These are phyloP conservation scores for Zygosaccharomyces gambellarensis DNA, from an alignment of 805 yeast species.

Conservation along the genomic window DNA sequence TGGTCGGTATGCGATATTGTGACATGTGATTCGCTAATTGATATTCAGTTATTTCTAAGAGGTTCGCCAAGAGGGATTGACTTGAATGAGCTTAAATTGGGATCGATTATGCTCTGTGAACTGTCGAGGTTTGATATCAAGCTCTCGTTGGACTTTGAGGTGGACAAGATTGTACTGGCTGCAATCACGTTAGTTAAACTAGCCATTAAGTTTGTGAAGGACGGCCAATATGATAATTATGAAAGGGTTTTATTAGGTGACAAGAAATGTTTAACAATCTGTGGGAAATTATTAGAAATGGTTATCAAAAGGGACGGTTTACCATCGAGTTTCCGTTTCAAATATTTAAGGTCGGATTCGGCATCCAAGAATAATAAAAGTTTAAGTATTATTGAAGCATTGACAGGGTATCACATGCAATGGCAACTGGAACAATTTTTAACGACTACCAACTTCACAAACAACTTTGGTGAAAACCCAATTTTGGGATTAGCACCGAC, in stretches of 20 bases:
- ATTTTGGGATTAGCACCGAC: neutral
- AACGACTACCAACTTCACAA: conserved; percentile 1
- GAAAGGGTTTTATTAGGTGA: conserved; percentile 13
- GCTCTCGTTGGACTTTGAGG: conserved; percentile 46
- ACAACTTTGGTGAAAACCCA: conserved; percentile 14
- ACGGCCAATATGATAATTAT: conserved; percentile 19
- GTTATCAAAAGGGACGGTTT: conserved; percentile 18
- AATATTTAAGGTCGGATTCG: conserved; percentile 19
- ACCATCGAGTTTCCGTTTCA: conserved; percentile 34
- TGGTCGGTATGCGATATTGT: conserved; percentile 59
- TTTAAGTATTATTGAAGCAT: conserved; percentile 13
- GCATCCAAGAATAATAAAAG: conserved; percentile 7
- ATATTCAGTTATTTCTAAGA: conserved; percentile 41
- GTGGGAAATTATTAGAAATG: conserved; percentile 19
- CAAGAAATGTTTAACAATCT: conserved; percentile 25
- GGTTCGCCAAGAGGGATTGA: conserved; percentile 18
- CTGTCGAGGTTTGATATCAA: conserved; percentile 58
- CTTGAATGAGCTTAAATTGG: conserved; percentile 46
- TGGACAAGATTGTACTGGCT: conserved; percentile 47
- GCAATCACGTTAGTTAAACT: conserved; percentile 44
- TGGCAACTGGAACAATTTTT: conserved; percentile 17
- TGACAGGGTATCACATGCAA: conserved; percentile 20
- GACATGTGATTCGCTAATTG: conserved; percentile 60
- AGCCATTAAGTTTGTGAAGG: conserved; percentile 37
- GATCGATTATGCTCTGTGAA: conserved; percentile 62